Conservation (phyloP, 176 grass and related monocot species). For the Neostapfia colusana region DNA sequence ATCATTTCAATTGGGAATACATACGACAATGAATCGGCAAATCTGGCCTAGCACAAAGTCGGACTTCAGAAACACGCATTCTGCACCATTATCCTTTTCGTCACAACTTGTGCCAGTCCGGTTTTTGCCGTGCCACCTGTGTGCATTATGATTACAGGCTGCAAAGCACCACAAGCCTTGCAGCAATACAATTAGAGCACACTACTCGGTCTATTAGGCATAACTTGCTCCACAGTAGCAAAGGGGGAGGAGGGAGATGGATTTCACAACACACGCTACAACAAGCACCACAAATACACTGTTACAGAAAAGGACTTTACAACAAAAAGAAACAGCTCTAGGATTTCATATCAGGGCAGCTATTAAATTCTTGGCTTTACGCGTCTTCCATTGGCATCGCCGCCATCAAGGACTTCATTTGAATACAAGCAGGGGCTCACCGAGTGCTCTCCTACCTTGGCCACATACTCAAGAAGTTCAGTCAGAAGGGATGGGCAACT, state of each 20-base stretch:
- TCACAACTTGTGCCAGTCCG: constrained; percentile 22
- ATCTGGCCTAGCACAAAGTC: constrained; percentile 38
- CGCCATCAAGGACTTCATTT: constrained; percentile 81
- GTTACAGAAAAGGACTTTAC: constrained; percentile 55
- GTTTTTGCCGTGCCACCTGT: constrained; percentile 24
- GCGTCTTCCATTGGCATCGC: constrained; percentile 85
- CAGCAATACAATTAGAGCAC: constrained; percentile 39
- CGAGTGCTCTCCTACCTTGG: constrained; percentile 69
- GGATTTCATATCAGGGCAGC: constrained; percentile 1
- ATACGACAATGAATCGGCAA: constrained; percentile 36
- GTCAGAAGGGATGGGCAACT: constrained; percentile 91
- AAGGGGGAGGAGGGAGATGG: constrained; percentile 17
- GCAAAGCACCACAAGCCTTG: constrained; percentile 27
- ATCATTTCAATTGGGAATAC: constrained; percentile 51
- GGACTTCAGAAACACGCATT: constrained; percentile 2
- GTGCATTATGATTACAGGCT: constrained; percentile 45
- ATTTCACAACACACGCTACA: constrained; percentile 49
- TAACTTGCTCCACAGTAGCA: constrained; percentile 24
- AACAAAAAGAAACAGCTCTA: constrained; percentile 41
- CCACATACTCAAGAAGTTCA: constrained; percentile 92
- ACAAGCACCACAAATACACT: constrained; percentile 45
- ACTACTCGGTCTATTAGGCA: constrained; percentile 55
- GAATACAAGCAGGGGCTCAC: constrained; percentile 61
- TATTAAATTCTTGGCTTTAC: constrained; percentile 82
- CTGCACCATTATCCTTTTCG: constrained; percentile 23